Percentiles rank a stretch among this genome's conserved stretches.
Conservation (phyloP, 1,284 basidiomycete species). For the Acaromyces ingoldii region DNA sequence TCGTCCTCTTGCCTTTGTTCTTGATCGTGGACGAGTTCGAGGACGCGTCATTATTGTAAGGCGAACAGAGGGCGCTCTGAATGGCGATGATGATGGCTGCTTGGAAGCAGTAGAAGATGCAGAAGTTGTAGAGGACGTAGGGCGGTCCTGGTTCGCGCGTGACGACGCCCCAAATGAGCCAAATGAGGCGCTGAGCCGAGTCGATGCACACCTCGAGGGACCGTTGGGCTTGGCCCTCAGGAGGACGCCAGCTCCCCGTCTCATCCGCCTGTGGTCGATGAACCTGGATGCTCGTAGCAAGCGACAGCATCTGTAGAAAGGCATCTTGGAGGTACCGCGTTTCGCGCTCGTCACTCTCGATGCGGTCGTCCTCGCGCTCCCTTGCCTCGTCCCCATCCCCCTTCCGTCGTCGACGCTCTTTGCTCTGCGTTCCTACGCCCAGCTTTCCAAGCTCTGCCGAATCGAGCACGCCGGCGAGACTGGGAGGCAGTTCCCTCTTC, state of each 20-base stretch:
- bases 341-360: constrained; percentile 14
- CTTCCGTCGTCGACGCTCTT: constrained; percentile 13
- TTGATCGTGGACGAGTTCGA: neutral
- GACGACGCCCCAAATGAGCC: constrained; percentile 6
- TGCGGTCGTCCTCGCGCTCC: constrained; percentile 19
- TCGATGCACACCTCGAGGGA: constrained; percentile 6
- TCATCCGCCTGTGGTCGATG: constrained; percentile 38
- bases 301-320: constrained; percentile 23
- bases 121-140: constrained; percentile 25
- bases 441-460: constrained; percentile 19
- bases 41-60: neutral
- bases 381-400: neutral
- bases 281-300: constrained; percentile 24
- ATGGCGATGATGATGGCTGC: constrained; percentile 32
- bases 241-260: constrained; percentile 26
- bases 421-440: constrained; percentile 14
- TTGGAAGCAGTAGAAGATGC: constrained; percentile 35
- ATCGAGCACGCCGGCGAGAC: constrained; percentile 24
- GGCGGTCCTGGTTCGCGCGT: constrained; percentile 7
- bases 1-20: constrained; percentile 1
- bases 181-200: constrained; percentile 3
- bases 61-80: constrained; percentile 14
- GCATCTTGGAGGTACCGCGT: constrained; percentile 29
- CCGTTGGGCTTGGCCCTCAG: constrained; percentile 15
- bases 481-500: constrained; percentile 26